A percentile compares a stretch with the other conserved stretches of the same genome.
These are phyloP conservation scores for Sutorius australiensis DNA, from an alignment of 768 basidiomycete species.

Conservation along the genomic window DNA sequence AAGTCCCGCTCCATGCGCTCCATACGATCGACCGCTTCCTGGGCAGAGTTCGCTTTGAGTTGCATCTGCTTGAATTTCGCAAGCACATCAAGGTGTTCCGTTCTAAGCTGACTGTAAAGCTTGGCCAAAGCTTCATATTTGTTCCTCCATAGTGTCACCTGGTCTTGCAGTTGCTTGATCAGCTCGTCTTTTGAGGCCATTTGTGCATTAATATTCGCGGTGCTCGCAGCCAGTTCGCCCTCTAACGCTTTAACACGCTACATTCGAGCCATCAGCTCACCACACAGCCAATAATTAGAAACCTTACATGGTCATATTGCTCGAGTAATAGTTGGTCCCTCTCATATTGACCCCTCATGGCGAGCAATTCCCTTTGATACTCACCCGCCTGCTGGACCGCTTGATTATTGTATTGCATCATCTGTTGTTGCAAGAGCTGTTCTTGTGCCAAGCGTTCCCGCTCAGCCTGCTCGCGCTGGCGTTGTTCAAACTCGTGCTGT, in stretches of 20 bases:
- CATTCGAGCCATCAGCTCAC: slow-evolving; percentile 8
- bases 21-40: slow-evolving; percentile 97
- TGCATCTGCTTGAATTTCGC: slow-evolving; percentile 97
- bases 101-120: slow-evolving; percentile 95
- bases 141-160: slow-evolving; percentile 94
- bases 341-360: slow-evolving; percentile 95
- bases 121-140: slow-evolving; percentile 99
- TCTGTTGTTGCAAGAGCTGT: slow-evolving; percentile 77
- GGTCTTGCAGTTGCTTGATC: slow-evolving; percentile 93
- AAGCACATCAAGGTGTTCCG: slow-evolving; percentile 96
- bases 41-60: slow-evolving; percentile 95
- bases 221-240: slow-evolving; percentile 74
- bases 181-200: slow-evolving; percentile 90
- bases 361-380: slow-evolving; percentile 85
- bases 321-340: slow-evolving; percentile 96
- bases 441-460: slow-evolving; percentile 86
- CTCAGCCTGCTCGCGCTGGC: slow-evolving; percentile 85
- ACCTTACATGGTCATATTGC: slow-evolving; percentile 84
- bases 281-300: not conserved
- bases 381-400: slow-evolving; percentile 73
- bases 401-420: slow-evolving; percentile 77
- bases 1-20: slow-evolving; percentile 98
- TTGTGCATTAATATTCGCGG: slow-evolving; percentile 77
- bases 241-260: slow-evolving; percentile 96
- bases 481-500: slow-evolving; percentile 84